Percentiles rank a stretch among this genome's conserved stretches.
Conservation (phyloP, 176 grass and related monocot species). For the Triticum turgidum region DNA sequence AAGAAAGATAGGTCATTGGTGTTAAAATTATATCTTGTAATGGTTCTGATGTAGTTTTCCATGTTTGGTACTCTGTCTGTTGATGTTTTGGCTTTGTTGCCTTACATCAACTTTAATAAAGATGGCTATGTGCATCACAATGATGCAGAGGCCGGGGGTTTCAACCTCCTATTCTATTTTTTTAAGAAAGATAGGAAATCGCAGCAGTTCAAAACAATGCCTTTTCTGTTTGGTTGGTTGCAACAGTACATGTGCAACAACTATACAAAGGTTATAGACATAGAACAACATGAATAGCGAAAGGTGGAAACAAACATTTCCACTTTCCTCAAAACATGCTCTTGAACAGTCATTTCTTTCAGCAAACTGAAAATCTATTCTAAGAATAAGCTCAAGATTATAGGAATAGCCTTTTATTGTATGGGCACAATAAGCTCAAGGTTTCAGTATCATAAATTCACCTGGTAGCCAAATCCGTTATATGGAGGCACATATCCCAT, state of each 20-base stretch:
- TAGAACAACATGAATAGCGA: not conserved
- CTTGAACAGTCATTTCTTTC: conserved; percentile 11
- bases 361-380: not conserved
- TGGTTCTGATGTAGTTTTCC: too few species aligned
- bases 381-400: not conserved
- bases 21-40: too few species aligned
- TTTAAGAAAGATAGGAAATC: not conserved
- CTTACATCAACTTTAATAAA: too few species aligned
- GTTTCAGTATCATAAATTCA: conserved; percentile 30
- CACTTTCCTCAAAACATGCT: not conserved
- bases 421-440: conserved; percentile 14
- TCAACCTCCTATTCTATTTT: too few species aligned
- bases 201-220: conserved; percentile 14
- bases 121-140: too few species aligned
- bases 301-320: not conserved
- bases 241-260: not conserved
- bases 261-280: not conserved
- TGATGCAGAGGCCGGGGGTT: too few species aligned
- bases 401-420: not conserved
- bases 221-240: not conserved
- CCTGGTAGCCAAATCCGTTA: conserved; percentile 98
- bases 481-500: conserved; percentile 89
- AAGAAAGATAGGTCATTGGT: not conserved
- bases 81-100: too few species aligned
- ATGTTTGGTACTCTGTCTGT: too few species aligned